Evolutionary conservation across 768 basidiomycete species (phyloP).

Genomic region (Tricholoma matsutake): DNA sequence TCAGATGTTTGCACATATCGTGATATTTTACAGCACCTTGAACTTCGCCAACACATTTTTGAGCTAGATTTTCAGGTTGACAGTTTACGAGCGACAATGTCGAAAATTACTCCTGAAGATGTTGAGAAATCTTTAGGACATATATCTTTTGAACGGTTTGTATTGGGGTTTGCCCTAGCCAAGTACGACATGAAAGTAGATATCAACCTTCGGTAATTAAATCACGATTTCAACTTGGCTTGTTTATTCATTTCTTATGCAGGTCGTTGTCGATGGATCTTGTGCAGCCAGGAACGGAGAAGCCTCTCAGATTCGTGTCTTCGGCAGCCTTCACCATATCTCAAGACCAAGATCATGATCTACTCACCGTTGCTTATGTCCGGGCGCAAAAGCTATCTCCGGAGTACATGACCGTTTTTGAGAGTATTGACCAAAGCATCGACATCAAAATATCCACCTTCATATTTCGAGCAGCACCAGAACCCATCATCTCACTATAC

Average conservation of each 20-base stretch:
- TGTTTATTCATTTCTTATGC: slow-evolving; percentile 10
- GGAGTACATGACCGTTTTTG: slow-evolving; percentile 74
- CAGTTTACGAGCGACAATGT: slow-evolving; percentile 73
- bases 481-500: slow-evolving; percentile 86
- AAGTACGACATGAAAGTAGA: slow-evolving; percentile 88
- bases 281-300: slow-evolving; percentile 47
- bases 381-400: slow-evolving; percentile 84
- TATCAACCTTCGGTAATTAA: slow-evolving; percentile 66
- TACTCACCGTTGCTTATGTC: slow-evolving; percentile 75
- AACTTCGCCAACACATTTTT: slow-evolving; percentile 59
- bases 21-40: slow-evolving; percentile 30
- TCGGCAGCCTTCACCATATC: slow-evolving; percentile 43
- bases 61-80: slow-evolving; percentile 89
- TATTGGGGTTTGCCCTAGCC: slow-evolving; percentile 66
- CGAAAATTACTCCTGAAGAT: slow-evolving; percentile 59
- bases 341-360: slow-evolving; percentile 48
- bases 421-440: slow-evolving; percentile 85
- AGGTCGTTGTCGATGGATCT: slow-evolving; percentile 79
- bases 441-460: slow-evolving; percentile 89
- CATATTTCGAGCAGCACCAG: slow-evolving; percentile 83
- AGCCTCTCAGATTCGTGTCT: slow-evolving; percentile 61
- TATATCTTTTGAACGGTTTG: slow-evolving; percentile 75
- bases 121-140: slow-evolving; percentile 76
- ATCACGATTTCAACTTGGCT: not conserved
- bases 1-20: not conserved